These are phyloP conservation scores for Cystofilobasidium ferigula DNA, from an alignment of 768 basidiomycete genomes.

Conservation along the genomic window DNA sequence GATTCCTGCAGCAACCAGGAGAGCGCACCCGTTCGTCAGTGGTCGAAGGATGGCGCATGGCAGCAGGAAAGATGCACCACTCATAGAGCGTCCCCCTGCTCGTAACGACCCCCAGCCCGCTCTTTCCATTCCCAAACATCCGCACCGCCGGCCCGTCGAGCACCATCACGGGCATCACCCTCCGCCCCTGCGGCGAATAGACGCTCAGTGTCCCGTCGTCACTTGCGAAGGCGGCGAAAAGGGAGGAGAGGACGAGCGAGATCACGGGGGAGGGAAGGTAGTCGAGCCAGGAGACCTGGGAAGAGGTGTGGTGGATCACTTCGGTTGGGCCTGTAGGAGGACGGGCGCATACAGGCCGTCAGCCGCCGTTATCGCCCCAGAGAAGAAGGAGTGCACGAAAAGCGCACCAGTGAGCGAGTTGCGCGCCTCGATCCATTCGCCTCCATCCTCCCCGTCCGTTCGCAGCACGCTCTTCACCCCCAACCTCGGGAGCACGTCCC, in stretches of 20 bases:
- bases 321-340: conserved; percentile 52
- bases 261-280: conserved; percentile 68
- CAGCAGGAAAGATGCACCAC: conserved; percentile 48
- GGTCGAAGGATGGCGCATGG: background rate
- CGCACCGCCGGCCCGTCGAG: conserved; percentile 61
- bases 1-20: conserved; percentile 63
- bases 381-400: background rate
- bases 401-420: conserved; percentile 47
- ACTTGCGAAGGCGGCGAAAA: conserved; percentile 64
- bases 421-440: conserved; percentile 58
- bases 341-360: background rate
- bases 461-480: conserved; percentile 52
- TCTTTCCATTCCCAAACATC: conserved; percentile 51
- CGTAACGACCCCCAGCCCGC: conserved; percentile 62
- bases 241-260: conserved; percentile 51
- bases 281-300: conserved; percentile 72
- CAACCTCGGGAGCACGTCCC: conserved; percentile 38
- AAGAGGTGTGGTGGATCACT: conserved; percentile 52
- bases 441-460: conserved; percentile 44
- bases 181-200: conserved; percentile 72
- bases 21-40: conserved; percentile 10
- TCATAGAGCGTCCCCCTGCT: conserved; percentile 58
- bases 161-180: conserved; percentile 63
- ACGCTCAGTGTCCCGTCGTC: conserved; percentile 71
- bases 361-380: background rate